Percentiles rank a stretch among this genome's conserved stretches.
Evolutionary conservation across 176 grass and related monocot species (phyloP).

Genomic region (Pontederia crassipes): DNA sequence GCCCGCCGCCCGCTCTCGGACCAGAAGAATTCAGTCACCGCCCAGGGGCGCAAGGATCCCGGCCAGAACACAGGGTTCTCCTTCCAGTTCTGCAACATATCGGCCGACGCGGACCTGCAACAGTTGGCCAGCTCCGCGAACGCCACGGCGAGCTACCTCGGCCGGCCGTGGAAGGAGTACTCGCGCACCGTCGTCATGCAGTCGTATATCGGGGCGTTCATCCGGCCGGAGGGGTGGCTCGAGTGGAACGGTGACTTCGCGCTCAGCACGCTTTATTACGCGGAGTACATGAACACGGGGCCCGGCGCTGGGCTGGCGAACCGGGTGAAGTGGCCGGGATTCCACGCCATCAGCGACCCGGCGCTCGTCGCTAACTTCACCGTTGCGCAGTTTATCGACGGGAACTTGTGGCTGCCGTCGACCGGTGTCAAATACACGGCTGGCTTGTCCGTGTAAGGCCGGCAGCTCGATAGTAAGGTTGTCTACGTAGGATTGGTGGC

Average conservation of each 20-base stretch:
- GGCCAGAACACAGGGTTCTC: constrained; percentile 9
- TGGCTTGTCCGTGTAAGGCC: constrained; percentile 12
- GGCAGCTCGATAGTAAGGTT: too few species aligned
- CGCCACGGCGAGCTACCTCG: constrained; percentile 33
- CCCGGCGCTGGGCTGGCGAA: constrained; percentile 22
- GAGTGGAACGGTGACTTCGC: constrained; percentile 41
- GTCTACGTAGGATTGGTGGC: too few species aligned
- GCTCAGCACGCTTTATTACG: constrained; percentile 49
- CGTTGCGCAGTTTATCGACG: constrained; percentile 52
- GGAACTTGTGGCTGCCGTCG: constrained; percentile 59
- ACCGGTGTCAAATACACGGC: constrained; percentile 49
- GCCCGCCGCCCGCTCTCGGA: not conserved
- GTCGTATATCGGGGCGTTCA: constrained; percentile 30
- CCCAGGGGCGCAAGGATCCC: not conserved
- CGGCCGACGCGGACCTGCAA: not conserved
- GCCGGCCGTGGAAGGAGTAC: constrained; percentile 55
- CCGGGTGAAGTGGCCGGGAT: constrained; percentile 50
- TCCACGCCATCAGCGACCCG: constrained; percentile 28
- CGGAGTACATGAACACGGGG: constrained; percentile 49
- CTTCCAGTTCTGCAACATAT: constrained; percentile 16
- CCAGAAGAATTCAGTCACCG: constrained; percentile 3
- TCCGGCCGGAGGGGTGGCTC: constrained; percentile 53
- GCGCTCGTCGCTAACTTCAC: constrained; percentile 49
- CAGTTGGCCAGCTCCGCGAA: not conserved
- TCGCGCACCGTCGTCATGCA: constrained; percentile 56